These are phyloP conservation scores for Agarophyton chilense DNA, from an alignment of 23 red algal species.

Conservation along the genomic window DNA sequence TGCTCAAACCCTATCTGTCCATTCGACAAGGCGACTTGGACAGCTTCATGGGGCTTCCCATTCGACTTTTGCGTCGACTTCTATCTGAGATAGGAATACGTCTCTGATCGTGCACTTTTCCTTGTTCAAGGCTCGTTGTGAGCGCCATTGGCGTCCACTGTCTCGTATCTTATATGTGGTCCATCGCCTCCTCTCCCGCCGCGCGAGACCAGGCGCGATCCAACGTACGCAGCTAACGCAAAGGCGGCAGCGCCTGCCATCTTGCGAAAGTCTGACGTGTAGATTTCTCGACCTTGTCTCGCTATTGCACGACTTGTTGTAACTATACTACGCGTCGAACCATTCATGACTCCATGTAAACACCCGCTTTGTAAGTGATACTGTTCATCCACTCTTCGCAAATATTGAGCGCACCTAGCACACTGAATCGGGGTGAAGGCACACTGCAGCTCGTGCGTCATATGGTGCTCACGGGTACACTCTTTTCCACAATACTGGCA, in stretches of 20 bases:
- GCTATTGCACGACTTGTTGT: background rate
- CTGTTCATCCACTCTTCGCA: constrained; percentile 22
- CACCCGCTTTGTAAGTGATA: constrained; percentile 25
- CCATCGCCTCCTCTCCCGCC: background rate
- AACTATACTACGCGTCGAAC: background rate
- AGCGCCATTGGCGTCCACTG: background rate
- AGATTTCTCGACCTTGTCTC: background rate
- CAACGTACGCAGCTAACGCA: constrained; percentile 9
- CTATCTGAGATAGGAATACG: constrained; percentile 9
- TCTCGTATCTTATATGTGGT: background rate
- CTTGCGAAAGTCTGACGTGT: constrained; percentile 11
- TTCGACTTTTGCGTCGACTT: constrained; percentile 48
- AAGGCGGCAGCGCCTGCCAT: constrained; percentile 31
- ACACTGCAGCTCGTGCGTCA: constrained; percentile 7
- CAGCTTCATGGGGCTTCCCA: constrained; percentile 65
- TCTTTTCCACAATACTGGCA: constrained; percentile 2
- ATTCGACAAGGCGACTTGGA: constrained; percentile 40
- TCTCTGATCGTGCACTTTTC: background rate
- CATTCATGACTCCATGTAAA: constrained; percentile 10
- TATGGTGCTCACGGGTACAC: background rate
- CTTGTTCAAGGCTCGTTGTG: background rate
- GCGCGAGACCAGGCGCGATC: background rate
- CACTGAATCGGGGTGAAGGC: constrained; percentile 24
- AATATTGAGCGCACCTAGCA: background rate
- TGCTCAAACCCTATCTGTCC: constrained; percentile 44